Evolutionary conservation across 805 yeast genomes (phyloP).

Genomic region (Schizosaccharomyces lindneri): DNA sequence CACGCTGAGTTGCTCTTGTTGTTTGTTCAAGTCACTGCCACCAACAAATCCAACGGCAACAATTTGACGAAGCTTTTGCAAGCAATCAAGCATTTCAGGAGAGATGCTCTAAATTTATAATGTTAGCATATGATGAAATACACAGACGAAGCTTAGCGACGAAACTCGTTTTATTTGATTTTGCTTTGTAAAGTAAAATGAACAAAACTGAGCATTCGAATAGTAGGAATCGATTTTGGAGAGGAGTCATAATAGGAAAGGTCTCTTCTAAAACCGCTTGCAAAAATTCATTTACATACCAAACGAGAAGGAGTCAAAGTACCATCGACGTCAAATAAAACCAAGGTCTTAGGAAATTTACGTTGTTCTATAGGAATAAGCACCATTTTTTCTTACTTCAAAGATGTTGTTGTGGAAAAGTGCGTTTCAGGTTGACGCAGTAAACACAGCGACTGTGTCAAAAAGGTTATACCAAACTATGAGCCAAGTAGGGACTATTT

Average conservation of each 20-base stretch:
- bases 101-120: conserved; percentile 5
- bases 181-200: too few species aligned
- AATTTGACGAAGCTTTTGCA: conserved; percentile 61
- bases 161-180: background rate
- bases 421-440: background rate
- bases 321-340: conserved; percentile 93
- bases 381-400: background rate
- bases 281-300: conserved; percentile 6
- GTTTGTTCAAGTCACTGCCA: conserved; percentile 85
- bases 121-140: background rate
- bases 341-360: conserved; percentile 48
- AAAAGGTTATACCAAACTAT: too few species aligned
- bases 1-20: conserved; percentile 82
- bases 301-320: conserved; percentile 95
- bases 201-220: too few species aligned
- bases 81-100: conserved; percentile 44
- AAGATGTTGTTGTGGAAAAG: background rate
- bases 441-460: too few species aligned
- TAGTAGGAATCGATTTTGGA: background rate
- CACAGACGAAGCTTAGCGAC: background rate
- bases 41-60: conserved; percentile 94
- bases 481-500: too few species aligned
- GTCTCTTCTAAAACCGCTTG: too few species aligned
- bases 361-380: conserved; percentile 48
- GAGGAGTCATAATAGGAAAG: too few species aligned